Evolutionary conservation across 306 rosid genomes (phyloP).

Genomic region (Lathyrus aphaca): DNA sequence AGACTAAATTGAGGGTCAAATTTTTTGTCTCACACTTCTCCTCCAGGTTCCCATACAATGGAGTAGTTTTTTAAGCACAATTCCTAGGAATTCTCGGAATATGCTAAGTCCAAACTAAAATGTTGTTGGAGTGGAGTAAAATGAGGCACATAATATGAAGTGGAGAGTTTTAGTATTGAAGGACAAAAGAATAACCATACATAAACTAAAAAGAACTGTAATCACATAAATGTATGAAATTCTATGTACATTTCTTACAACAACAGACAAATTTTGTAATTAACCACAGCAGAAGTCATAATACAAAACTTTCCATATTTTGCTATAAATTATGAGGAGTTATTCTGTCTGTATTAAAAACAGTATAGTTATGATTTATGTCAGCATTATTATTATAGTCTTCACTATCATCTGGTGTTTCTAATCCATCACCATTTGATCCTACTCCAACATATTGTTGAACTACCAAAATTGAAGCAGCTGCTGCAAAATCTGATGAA

Average conservation of each 20-base stretch:
- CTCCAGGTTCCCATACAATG: background rate
- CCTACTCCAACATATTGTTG: constrained; percentile 64
- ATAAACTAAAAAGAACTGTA: background rate
- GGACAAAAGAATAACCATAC: background rate
- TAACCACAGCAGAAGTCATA: background rate
- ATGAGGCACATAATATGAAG: background rate
- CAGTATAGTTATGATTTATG: background rate
- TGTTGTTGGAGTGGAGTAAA: background rate
- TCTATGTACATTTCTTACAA: constrained; percentile 36
- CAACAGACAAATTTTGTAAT: background rate
- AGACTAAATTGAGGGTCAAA: background rate
- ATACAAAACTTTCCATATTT: constrained; percentile 3
- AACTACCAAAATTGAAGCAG: constrained; percentile 79
- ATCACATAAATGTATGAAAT: constrained; percentile 2
- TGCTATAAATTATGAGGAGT: background rate
- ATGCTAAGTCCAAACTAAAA: background rate
- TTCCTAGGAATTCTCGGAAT: background rate
- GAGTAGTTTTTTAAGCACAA: background rate
- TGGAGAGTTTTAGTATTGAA: background rate
- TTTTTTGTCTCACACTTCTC: background rate
- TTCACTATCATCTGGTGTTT: constrained; percentile 37
- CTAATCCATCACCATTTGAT: constrained; percentile 32
- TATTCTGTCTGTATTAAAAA: constrained; percentile 6
- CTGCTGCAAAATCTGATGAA: constrained; percentile 84
- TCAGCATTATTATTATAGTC: constrained; percentile 23